Percentiles rank a stretch among this genome's conserved stretches.
Conservation (phyloP, 495 filamentous ascomycete species). For the Parathielavia hyrcaniae region DNA sequence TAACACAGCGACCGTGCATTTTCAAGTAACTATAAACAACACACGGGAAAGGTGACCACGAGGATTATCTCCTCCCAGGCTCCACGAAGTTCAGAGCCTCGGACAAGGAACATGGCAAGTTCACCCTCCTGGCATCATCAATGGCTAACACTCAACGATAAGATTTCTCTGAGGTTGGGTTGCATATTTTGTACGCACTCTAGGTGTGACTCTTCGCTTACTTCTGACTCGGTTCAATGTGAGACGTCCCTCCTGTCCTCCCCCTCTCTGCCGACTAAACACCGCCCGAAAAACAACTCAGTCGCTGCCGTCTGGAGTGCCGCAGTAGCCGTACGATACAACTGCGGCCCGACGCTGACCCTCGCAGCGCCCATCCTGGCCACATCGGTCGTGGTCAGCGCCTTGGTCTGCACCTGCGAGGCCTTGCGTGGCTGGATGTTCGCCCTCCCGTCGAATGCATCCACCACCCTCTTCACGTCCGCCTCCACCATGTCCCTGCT, state of each 20-base stretch:
- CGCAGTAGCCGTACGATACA: conserved; percentile 16
- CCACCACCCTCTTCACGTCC: conserved; percentile 37
- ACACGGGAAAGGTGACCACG: too few species aligned
- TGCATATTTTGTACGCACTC: background rate
- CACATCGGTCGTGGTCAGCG: conserved; percentile 26
- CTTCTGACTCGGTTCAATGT: background rate
- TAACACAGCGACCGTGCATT: too few species aligned
- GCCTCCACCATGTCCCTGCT: conserved; percentile 26
- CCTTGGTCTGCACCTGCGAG: conserved; percentile 24
- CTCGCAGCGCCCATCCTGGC: conserved; percentile 42
- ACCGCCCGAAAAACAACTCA: conserved; percentile 4
- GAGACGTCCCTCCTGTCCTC: background rate
- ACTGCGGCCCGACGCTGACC: conserved; percentile 38
- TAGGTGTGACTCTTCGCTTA: background rate
- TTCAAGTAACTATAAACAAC: too few species aligned
- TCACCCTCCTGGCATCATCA: too few species aligned
- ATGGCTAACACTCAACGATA: too few species aligned
- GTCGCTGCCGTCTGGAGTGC: conserved; percentile 12
- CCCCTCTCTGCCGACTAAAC: background rate
- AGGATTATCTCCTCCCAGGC: too few species aligned
- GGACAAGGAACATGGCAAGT: too few species aligned
- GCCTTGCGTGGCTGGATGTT: conserved; percentile 24
- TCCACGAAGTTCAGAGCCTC: too few species aligned
- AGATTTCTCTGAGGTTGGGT: background rate
- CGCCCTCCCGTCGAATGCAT: conserved; percentile 30